Conservation (phyloP, 2,329 filamentous ascomycete genomes). For the Beauveria pseudobassiana region DNA sequence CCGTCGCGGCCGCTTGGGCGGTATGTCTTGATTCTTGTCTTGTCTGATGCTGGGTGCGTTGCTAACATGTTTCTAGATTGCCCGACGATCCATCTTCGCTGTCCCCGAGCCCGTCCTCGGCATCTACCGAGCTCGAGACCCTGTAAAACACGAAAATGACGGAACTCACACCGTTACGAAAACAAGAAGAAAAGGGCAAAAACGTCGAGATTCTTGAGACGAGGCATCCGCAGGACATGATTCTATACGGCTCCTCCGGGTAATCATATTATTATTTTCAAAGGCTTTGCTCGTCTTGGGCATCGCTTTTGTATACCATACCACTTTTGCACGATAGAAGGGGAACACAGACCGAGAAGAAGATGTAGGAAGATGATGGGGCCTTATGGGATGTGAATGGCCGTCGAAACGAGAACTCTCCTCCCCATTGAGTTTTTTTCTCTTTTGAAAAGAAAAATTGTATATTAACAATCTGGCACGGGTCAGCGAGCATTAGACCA, state of each 20-base stretch:
- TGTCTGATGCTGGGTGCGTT: conserved; percentile 1
- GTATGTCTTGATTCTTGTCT: conserved; percentile 48
- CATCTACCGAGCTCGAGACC: conserved; percentile 10
- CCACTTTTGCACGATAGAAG: conserved; percentile 6
- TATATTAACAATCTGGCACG: conserved; percentile 41
- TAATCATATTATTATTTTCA: background rate
- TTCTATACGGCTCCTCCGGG: background rate
- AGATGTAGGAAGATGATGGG: background rate
- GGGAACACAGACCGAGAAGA: background rate
- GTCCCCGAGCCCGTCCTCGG: conserved; percentile 23
- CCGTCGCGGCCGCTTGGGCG: conserved; percentile 80
- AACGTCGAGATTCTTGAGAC: background rate
- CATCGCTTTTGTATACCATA: conserved; percentile 5
- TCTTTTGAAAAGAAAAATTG: conserved; percentile 30
- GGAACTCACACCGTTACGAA: background rate
- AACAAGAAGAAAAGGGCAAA: background rate
- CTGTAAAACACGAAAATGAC: conserved; percentile 4
- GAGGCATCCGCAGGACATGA: background rate
- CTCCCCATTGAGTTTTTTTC: conserved; percentile 27
- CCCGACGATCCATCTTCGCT: conserved; percentile 36
- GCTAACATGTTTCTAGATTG: conserved; percentile 21
- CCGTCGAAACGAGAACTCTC: conserved; percentile 37
- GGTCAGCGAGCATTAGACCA: conserved; percentile 40
- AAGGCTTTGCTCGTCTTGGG: background rate
- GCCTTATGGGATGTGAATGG: background rate